Evolutionary conservation across 495 filamentous ascomycete genomes (phyloP).

Genomic region (Xylaria telfairii): DNA sequence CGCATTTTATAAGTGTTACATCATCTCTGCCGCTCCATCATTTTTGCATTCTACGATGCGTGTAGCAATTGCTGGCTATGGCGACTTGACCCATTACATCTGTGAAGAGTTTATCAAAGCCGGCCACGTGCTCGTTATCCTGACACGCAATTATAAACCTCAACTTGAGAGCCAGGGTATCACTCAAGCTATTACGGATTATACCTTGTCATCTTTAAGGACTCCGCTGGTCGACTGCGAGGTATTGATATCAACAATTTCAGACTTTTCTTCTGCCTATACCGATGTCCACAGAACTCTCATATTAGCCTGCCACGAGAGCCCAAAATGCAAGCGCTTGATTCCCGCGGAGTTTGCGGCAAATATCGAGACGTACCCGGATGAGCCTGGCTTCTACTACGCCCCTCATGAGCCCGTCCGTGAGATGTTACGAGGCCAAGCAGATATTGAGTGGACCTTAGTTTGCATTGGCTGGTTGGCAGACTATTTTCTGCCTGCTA

Average conservation of each 20-base stretch:
- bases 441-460: conserved; percentile 13
- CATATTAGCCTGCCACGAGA: not conserved
- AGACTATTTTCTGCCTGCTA: conserved; percentile 8
- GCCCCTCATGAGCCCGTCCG: conserved; percentile 4
- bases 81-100: conserved; percentile 4
- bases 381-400: conserved; percentile 3
- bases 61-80: conserved; percentile 6
- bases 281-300: conserved; percentile 2
- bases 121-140: not conserved
- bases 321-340: conserved; percentile 11
- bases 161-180: not conserved
- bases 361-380: conserved; percentile 8
- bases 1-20: not conserved
- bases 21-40: not conserved
- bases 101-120: conserved; percentile 11
- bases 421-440: not conserved
- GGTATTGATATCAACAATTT: conserved; percentile 12
- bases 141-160: not conserved
- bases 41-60: not conserved
- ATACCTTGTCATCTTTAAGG: not conserved
- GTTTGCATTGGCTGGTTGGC: conserved; percentile 13
- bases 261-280: not conserved
- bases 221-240: not conserved
- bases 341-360: conserved; percentile 10
- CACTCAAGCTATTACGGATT: conserved; percentile 8